These are phyloP conservation scores for Anisodus acutangulus DNA, from an alignment of 257 asterid genomes.

Conservation along the genomic window DNA sequence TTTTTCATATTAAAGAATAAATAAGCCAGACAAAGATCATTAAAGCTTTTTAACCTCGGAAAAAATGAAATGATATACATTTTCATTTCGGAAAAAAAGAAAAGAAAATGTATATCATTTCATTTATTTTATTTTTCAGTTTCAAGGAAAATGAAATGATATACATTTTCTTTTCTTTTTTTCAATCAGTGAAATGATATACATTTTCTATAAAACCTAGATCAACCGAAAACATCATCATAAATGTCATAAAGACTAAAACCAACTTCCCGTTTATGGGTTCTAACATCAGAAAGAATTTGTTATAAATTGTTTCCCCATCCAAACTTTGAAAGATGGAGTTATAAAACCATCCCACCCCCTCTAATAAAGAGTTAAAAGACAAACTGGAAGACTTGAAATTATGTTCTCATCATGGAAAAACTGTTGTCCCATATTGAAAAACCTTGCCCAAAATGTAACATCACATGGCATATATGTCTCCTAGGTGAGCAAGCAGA, in stretches of 20 bases:
- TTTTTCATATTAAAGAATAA: not conserved
- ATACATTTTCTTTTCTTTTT: not conserved
- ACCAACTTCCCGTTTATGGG: not conserved
- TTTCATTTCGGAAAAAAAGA: not conserved
- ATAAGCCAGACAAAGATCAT: not conserved
- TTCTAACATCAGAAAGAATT: not conserved
- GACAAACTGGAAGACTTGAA: slow-evolving; percentile 11
- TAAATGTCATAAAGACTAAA: not conserved
- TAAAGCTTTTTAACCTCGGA: not conserved
- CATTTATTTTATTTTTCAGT: no score
- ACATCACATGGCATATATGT: not conserved
- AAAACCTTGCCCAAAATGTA: not conserved
- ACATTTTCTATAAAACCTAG: not conserved
- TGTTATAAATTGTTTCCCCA: not conserved
- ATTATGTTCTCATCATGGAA: not conserved
- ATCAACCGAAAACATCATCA: slow-evolving; percentile 6
- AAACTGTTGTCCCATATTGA: not conserved
- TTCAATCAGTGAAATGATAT: not conserved
- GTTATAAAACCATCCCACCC: not conserved
- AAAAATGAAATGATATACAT: not conserved
- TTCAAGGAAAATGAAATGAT: not conserved
- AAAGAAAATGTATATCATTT: no score
- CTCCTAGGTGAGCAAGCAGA: not conserved
- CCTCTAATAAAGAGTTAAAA: not conserved
- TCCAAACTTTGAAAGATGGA: not conserved